Base-by-base conservation (phyloP, 179 eudicot species). In the Beta macrorhiza region DNA sequence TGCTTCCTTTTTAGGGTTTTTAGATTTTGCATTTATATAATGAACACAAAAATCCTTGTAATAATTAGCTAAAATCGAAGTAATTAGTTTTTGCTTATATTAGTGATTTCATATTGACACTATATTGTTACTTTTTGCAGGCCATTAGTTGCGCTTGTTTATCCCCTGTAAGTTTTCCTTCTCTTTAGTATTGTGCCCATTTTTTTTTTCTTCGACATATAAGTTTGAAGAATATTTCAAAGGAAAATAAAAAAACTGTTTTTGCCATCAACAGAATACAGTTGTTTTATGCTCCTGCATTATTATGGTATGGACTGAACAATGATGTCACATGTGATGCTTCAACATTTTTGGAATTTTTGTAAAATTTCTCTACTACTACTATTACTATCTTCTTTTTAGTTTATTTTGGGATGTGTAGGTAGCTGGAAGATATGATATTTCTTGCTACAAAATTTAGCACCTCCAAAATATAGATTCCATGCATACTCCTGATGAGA, bases 71-170 rank as follows among this genome's bases (percentile, higher is more conserved):
- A 37, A 37, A 37, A 37, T 37, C 2, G 42, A 37, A 37, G 42
- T 17, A 49, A 47, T n/a, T 71, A 29, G 71, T 47, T 49, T 7
- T 49, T 12, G 9, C 16, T 3, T 13, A 20, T 2, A 2, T 37
- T 37, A 37, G 42, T 11, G 29, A 10, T 25, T 15, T 37, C 0
- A 37, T 13, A 5, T 37, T 67, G n/a, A 14, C 15, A 15, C 22
- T 32, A 42, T 37, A 67, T 69, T 55, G 58, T 56, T 0, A 22
- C 9, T 20, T 19, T 55, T 80, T 83, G 77, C 93, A 92, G 97
- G 93, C 97, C 97, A 9, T 57, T 92, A 68, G 83, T 93, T 83
- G 86, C 92, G 80, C 95, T 93, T 72, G 97, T 89, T 65, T 93
- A 88, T 86, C 94, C 95, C 13, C 72, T 92, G 97, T 92, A 86